Percentiles rank a stretch among this genome's conserved stretches.
phyloP scores from a whole-genome alignment of 2,329 filamentous ascomycete genomes.

The Cytospora paraplurivora region DNA sequence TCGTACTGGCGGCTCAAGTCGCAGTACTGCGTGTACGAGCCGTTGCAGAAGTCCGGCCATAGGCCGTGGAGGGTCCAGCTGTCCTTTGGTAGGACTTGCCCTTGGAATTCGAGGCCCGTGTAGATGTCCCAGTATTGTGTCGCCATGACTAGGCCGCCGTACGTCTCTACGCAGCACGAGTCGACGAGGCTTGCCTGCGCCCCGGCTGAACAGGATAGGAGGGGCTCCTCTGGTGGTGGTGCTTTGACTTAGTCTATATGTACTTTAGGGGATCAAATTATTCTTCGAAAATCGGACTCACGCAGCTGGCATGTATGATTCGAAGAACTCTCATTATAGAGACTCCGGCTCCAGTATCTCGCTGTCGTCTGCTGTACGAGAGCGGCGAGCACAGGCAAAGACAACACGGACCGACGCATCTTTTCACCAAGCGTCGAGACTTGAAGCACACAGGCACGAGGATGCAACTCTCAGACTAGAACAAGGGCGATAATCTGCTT shows the following conservation, averaged over 20 bases:
- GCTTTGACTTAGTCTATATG: constrained; percentile 22
- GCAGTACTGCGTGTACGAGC: constrained; percentile 68
- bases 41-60: constrained; percentile 56
- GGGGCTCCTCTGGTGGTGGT: constrained; percentile 37
- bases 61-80: constrained; percentile 63
- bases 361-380: constrained; percentile 39
- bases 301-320: constrained; percentile 61
- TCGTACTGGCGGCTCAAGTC: constrained; percentile 67
- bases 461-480: neutral
- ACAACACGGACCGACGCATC: constrained; percentile 36
- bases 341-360: constrained; percentile 32
- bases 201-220: constrained; percentile 52
- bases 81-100: constrained; percentile 59
- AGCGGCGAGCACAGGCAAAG: constrained; percentile 32
- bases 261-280: neutral
- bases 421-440: constrained; percentile 7
- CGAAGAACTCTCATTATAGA: constrained; percentile 49
- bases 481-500: neutral
- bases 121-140: constrained; percentile 69
- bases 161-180: constrained; percentile 67
- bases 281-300: constrained; percentile 32
- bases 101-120: constrained; percentile 59
- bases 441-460: neutral
- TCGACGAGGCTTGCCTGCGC: constrained; percentile 52
- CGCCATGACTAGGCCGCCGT: constrained; percentile 60